A percentile compares a stretch with the other conserved stretches of the same genome.
Evolutionary conservation across 306 rosid genomes (phyloP).

Genomic region (Mucuna pruriens): DNA sequence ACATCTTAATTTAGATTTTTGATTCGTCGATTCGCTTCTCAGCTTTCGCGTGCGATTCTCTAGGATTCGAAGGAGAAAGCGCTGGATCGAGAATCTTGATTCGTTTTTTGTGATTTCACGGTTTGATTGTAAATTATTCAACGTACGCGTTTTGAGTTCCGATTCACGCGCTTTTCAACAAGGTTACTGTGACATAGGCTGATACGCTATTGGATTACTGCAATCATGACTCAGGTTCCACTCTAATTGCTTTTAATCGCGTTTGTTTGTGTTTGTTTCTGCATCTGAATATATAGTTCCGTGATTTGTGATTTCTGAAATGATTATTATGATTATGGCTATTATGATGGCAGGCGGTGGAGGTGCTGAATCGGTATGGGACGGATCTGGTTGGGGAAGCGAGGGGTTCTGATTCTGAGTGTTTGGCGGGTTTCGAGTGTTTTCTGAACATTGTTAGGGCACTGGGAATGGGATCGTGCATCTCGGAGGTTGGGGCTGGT

Average conservation of each 20-base stretch:
- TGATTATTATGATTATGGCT: background rate
- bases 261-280: conserved; percentile 26
- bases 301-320: background rate
- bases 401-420: conserved; percentile 60
- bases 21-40: background rate
- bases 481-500: conserved; percentile 46
- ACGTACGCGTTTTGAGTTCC: background rate
- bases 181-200: conserved; percentile 22
- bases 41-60: background rate
- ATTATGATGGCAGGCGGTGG: conserved; percentile 45
- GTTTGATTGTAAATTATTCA: background rate
- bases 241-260: background rate
- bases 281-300: background rate
- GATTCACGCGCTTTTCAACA: conserved; percentile 28
- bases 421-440: conserved; percentile 81
- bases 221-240: conserved; percentile 52
- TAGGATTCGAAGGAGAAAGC: background rate
- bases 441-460: conserved; percentile 84
- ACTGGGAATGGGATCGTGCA: conserved; percentile 91
- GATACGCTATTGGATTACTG: conserved; percentile 26
- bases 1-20: background rate
- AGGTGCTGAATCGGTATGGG: conserved; percentile 44
- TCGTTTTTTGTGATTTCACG: background rate
- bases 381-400: conserved; percentile 68
- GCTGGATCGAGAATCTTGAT: conserved; percentile 8